Conservation (phyloP, 2,329 filamentous ascomycete species). For the Fusarium pseudonygamai region DNA sequence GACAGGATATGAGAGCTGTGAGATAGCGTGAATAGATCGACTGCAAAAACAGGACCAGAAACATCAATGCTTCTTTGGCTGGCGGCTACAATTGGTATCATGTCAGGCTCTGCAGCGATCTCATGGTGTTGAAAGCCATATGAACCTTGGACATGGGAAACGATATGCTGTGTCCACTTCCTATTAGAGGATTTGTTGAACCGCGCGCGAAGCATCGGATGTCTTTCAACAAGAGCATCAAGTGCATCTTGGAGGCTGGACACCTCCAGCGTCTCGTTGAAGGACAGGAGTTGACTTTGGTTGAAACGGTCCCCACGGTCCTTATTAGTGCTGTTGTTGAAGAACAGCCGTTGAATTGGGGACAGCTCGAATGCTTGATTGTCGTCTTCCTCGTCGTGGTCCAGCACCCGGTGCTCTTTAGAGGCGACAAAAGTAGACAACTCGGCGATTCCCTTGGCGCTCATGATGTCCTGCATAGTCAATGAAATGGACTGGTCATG, state of each 20-base stretch:
- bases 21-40: slow-evolving; percentile 3
- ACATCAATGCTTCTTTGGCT: slow-evolving; percentile 10
- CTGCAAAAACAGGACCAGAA: not conserved
- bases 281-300: slow-evolving; percentile 54
- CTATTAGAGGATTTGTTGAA: slow-evolving; percentile 30
- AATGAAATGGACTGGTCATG: slow-evolving; percentile 44
- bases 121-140: slow-evolving; percentile 31
- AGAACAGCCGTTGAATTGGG: slow-evolving; percentile 57
- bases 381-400: not conserved
- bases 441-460: slow-evolving; percentile 42
- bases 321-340: slow-evolving; percentile 42
- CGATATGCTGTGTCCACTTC: slow-evolving; percentile 40
- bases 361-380: slow-evolving; percentile 49
- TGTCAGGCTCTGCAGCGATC: slow-evolving; percentile 7
- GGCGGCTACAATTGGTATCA: not conserved
- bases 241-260: slow-evolving; percentile 35
- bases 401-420: not conserved
- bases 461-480: slow-evolving; percentile 48
- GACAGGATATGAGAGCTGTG: slow-evolving; percentile 40
- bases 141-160: slow-evolving; percentile 22
- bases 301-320: slow-evolving; percentile 52
- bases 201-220: slow-evolving; percentile 50
- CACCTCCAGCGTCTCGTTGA: slow-evolving; percentile 33
- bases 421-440: slow-evolving; percentile 24
- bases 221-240: slow-evolving; percentile 41